A percentile compares a stretch with the other conserved stretches of the same genome.
Evolutionary conservation across 148 eudicot genomes (phyloP).

Genomic region (Dianthus caryophyllus): DNA sequence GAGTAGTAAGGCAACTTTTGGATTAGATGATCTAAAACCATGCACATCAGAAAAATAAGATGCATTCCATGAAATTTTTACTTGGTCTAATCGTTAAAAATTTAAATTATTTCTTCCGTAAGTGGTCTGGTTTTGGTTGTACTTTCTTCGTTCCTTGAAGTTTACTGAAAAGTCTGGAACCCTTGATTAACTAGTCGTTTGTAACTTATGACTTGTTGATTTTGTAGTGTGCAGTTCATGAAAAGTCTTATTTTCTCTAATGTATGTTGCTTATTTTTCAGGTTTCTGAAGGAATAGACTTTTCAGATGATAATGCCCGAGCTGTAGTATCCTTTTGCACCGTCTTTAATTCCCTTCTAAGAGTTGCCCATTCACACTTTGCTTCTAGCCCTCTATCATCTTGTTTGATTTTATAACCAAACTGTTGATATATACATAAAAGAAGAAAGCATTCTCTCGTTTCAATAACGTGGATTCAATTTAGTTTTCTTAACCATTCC

Average conservation of each 20-base stretch:
- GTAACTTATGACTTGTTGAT: not conserved
- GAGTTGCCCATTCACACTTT: not conserved
- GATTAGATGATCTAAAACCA: not conserved
- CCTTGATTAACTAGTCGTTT: not conserved
- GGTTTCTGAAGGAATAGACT: slow-evolving; percentile 99
- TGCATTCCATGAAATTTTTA: not conserved
- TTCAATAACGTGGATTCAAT: slow-evolving; percentile 19
- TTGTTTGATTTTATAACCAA: not conserved
- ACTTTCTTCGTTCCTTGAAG: not conserved
- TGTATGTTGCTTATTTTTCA: slow-evolving; percentile 25
- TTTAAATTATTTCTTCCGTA: not conserved
- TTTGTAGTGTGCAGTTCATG: not conserved
- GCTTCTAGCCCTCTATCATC: slow-evolving; percentile 4
- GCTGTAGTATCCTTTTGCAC: slow-evolving; percentile 86
- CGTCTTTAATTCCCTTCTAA: not conserved
- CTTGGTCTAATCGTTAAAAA: not conserved
- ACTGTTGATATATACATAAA: not conserved
- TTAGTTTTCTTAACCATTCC: slow-evolving; percentile 46
- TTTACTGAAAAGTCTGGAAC: not conserved
- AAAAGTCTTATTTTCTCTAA: not conserved
- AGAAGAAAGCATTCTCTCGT: not conserved
- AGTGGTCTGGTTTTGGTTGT: not conserved
- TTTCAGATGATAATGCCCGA: slow-evolving; percentile 93
- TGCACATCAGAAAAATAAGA: not conserved
- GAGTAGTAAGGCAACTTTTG: not conserved